phyloP scores from a whole-genome alignment of 768 basidiomycete genomes.

The Russula sp. region DNA sequence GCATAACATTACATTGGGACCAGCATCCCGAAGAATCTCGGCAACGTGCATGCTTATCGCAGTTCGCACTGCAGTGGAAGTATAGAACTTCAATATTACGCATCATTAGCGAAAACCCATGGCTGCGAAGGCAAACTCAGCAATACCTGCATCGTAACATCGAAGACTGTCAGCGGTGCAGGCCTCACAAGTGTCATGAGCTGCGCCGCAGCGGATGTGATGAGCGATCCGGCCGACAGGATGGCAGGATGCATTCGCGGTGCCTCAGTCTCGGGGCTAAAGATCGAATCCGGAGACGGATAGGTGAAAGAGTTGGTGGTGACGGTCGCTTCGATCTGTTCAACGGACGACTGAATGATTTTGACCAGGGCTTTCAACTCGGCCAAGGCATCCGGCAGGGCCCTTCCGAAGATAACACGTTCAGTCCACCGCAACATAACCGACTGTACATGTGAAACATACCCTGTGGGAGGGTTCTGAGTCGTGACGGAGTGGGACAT shows the following conservation, averaged over 20 bases:
- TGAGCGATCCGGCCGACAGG: conserved; percentile 13
- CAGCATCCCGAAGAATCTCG: conserved; percentile 30
- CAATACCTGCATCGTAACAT: conserved; percentile 11
- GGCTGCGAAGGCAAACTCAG: not conserved
- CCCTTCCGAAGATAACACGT: not conserved
- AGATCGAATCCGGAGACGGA: conserved; percentile 4
- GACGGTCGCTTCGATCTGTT: conserved; percentile 4
- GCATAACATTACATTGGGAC: conserved; percentile 6
- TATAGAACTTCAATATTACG: not conserved
- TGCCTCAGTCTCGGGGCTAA: conserved; percentile 7
- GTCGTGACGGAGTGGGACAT: not conserved
- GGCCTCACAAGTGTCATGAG: conserved; percentile 15
- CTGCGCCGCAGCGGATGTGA: conserved; percentile 15
- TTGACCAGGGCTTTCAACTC: conserved; percentile 5
- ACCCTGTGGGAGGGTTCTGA: not conserved
- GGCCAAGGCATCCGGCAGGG: not conserved
- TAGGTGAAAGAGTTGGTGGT: conserved; percentile 6
- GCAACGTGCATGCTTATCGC: conserved; percentile 12
- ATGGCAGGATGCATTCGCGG: conserved; percentile 11
- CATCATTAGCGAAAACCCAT: not conserved
- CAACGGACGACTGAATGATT: conserved; percentile 15
- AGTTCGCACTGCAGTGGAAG: conserved; percentile 3
- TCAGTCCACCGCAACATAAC: not conserved
- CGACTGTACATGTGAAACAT: not conserved
- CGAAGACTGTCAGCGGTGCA: conserved; percentile 7